Percentiles rank a stretch among this genome's conserved stretches.
These are phyloP conservation scores for Aegilops longissima DNA, from an alignment of 176 grass and related monocot species.

Conservation along the genomic window DNA sequence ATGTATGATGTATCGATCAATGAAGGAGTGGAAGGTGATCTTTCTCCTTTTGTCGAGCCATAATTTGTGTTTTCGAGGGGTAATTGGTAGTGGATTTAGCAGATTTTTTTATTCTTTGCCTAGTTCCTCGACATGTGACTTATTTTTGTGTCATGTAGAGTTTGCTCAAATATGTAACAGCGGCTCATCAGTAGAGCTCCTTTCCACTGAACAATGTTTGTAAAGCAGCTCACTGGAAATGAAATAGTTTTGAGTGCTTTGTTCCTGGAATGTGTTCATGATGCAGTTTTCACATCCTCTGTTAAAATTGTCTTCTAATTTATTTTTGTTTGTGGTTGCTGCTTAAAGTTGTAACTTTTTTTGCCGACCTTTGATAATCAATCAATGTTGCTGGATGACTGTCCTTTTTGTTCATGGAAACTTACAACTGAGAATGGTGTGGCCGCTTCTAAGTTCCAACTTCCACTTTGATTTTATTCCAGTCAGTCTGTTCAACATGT, in stretches of 20 bases:
- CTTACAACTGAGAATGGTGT: not conserved
- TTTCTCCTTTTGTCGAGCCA: slow-evolving; percentile 45
- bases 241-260: slow-evolving; percentile 60
- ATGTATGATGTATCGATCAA: slow-evolving; percentile 40
- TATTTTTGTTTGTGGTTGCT: slow-evolving; percentile 25
- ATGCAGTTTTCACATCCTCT: slow-evolving; percentile 31
- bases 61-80: slow-evolving; percentile 37
- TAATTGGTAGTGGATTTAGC: slow-evolving; percentile 53
- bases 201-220: slow-evolving; percentile 68
- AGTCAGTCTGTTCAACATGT: not conserved
- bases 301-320: slow-evolving; percentile 13
- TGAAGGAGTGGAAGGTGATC: slow-evolving; percentile 41
- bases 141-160: slow-evolving; percentile 67
- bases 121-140: slow-evolving; percentile 54
- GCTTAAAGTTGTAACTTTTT: slow-evolving; percentile 27
- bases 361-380: not conserved
- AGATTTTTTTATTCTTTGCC: slow-evolving; percentile 82
- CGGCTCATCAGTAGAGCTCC: slow-evolving; percentile 48
- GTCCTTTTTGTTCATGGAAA: not conserved
- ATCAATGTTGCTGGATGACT: not conserved
- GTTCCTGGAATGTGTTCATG: slow-evolving; percentile 35
- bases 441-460: not conserved
- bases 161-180: slow-evolving; percentile 62
- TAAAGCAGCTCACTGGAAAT: slow-evolving; percentile 62
- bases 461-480: not conserved